These are phyloP conservation scores for Backusella morwellensis DNA, from an alignment of 192 early-diverging fungal genomes.

Conservation along the genomic window DNA sequence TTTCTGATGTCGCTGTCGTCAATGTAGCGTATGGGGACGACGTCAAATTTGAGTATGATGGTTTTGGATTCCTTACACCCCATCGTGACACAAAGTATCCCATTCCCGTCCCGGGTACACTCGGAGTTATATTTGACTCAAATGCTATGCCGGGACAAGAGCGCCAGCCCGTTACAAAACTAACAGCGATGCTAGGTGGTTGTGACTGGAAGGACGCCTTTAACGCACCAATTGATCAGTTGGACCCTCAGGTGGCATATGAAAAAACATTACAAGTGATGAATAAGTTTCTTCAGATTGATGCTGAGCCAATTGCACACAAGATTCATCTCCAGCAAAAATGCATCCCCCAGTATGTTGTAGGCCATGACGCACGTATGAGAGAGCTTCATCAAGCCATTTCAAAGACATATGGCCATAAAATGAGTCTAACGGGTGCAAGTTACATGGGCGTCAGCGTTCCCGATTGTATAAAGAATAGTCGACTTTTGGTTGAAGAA, in stretches of 20 bases:
- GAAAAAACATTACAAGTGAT: slow-evolving; percentile 56
- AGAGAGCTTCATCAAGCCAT: slow-evolving; percentile 60
- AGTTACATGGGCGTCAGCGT: slow-evolving; percentile 85
- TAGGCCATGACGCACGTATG: slow-evolving; percentile 78
- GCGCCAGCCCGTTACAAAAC: slow-evolving; percentile 38
- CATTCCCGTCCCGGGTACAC: slow-evolving; percentile 35
- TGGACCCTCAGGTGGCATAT: slow-evolving; percentile 30
- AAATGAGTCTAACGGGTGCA: slow-evolving; percentile 75
- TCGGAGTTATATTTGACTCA: slow-evolving; percentile 91
- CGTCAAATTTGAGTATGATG: slow-evolving; percentile 53
- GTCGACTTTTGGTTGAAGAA: slow-evolving; percentile 59
- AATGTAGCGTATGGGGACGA: slow-evolving; percentile 67
- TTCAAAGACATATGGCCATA: slow-evolving; percentile 43
- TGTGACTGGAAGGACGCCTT: slow-evolving; percentile 62
- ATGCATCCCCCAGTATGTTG: slow-evolving; percentile 88
- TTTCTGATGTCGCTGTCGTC: slow-evolving; percentile 80
- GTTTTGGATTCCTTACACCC: slow-evolving; percentile 90
- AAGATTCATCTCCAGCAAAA: slow-evolving; percentile 58
- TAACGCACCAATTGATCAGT: slow-evolving; percentile 19
- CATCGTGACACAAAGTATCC: slow-evolving; percentile 33
- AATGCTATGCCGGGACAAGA: slow-evolving; percentile 73
- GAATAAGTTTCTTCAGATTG: slow-evolving; percentile 59
- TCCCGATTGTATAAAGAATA: slow-evolving; percentile 76
- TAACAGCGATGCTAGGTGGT: slow-evolving; percentile 93
- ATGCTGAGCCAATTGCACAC: slow-evolving; percentile 40